Percentiles rank a stretch among this genome's conserved stretches.
phyloP scores from a whole-genome alignment of 495 filamentous ascomycete genomes.

The Hyaloscypha finlandica region DNA sequence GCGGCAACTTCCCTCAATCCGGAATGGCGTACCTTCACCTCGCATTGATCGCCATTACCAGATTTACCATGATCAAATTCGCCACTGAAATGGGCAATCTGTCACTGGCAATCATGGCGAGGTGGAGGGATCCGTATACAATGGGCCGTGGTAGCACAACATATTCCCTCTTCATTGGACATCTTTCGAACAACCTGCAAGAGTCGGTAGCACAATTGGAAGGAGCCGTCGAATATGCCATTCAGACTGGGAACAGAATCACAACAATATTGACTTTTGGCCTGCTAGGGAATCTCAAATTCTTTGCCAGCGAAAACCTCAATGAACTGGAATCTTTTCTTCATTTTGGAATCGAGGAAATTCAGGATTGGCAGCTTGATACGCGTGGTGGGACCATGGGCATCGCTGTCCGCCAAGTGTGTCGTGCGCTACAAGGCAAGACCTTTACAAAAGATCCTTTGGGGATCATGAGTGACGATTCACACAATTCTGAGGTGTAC shows the following conservation, averaged over 20 bases:
- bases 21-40: slow-evolving; percentile 77
- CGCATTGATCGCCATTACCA: slow-evolving; percentile 68
- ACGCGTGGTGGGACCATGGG: slow-evolving; percentile 78
- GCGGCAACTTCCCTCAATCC: slow-evolving; percentile 70
- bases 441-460: slow-evolving; percentile 59
- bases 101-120: slow-evolving; percentile 66
- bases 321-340: slow-evolving; percentile 74
- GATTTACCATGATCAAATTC: slow-evolving; percentile 73
- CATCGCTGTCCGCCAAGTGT: slow-evolving; percentile 69
- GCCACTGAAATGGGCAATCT: slow-evolving; percentile 64
- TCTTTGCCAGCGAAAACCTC: slow-evolving; percentile 76
- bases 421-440: slow-evolving; percentile 81
- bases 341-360: slow-evolving; percentile 72
- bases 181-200: slow-evolving; percentile 65
- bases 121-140: slow-evolving; percentile 67
- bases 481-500: slow-evolving; percentile 66
- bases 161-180: slow-evolving; percentile 72
- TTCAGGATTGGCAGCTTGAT: slow-evolving; percentile 72
- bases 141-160: slow-evolving; percentile 70
- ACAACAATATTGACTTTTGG: slow-evolving; percentile 75
- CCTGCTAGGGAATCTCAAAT: slow-evolving; percentile 65
- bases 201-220: slow-evolving; percentile 64
- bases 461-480: slow-evolving; percentile 68
- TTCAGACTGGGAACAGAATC: slow-evolving; percentile 72
- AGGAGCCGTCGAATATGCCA: slow-evolving; percentile 67